Evolutionary conservation across 2,329 filamentous ascomycete species (phyloP), one percentile per base, ranked within the genome.

Genomic region (Fusarium stilboides): DNA sequence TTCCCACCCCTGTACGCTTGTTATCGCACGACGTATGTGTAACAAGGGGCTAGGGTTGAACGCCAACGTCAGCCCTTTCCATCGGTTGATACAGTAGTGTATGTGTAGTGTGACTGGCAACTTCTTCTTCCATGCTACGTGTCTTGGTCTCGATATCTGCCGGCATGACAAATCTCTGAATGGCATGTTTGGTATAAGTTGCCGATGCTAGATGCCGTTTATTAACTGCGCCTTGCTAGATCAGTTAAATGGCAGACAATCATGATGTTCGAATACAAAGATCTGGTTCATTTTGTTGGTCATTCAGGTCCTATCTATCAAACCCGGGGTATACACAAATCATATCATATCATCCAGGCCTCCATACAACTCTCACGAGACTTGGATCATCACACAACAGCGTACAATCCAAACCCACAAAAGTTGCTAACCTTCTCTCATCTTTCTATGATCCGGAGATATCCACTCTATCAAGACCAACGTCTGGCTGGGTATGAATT

Each of bases 401-500:
- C 26, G 45, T 33, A 14, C 10, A 46, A 51, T 47, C 33, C 37
- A 70, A 44, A 24, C 14, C 43, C 28, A 22, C 28, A 37, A 15
- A 57, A 12, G 39, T 40, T 12, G 22, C 44, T 19, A 46, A 39
- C 47, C 22, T 24, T 31, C 31, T 36, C 22, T 46, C 52, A 51
- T 52, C 52, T 56, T 56, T 69, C 56, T 52, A 69, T 69, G 57
- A 62, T 62, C 51, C 52, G 47, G 40, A 57, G 40, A 65, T 68
- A 56, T 63, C 68, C 54, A 55, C 58, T 74, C 71, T 71, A 74
- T 73, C 56, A 57, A 62, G 47, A 62, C 39, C 51, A 57, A 62
- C 34, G 52, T 43, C 50, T 45, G 51, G 28, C 46, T 45, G 62
- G 49, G 56, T 67, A 71, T 64, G 59, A 65, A 61, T 45, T 39